Conservation (phyloP, 805 yeast genomes). For the Alloascoidea africana region DNA sequence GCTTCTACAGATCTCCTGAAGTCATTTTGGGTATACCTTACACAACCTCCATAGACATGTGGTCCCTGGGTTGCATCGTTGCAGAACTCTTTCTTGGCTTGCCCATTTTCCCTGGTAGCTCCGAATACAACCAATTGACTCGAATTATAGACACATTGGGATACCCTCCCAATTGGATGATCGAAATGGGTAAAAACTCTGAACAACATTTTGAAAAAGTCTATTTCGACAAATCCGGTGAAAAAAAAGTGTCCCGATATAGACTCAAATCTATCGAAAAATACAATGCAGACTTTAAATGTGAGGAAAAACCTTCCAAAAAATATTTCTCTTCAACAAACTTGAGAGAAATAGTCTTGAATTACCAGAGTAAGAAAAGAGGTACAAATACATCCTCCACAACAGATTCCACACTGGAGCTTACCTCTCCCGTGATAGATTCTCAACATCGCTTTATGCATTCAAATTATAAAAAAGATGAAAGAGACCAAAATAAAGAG, state of each 20-base stretch:
- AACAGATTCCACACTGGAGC: constrained; percentile 14
- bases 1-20: constrained; percentile 92
- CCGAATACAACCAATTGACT: constrained; percentile 81
- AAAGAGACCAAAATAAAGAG: constrained; percentile 40
- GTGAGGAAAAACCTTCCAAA: constrained; percentile 65
- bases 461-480: constrained; percentile 13
- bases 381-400: constrained; percentile 24
- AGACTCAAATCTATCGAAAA: constrained; percentile 35
- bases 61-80: constrained; percentile 92
- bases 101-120: constrained; percentile 89
- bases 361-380: constrained; percentile 51
- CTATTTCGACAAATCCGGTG: constrained; percentile 19
- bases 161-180: constrained; percentile 88
- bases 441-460: no score
- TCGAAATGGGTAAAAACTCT: constrained; percentile 86
- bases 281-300: constrained; percentile 26
- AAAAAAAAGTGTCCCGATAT: constrained; percentile 14
- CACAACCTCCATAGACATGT: constrained; percentile 87
- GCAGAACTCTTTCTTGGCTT: constrained; percentile 85
- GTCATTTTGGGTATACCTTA: constrained; percentile 86
- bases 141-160: constrained; percentile 78
- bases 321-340: constrained; percentile 58
- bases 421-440: background rate
- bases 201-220: constrained; percentile 44
- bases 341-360: constrained; percentile 58